Evolutionary conservation across 345 rosid species (phyloP).

Genomic region (Melaleuca alternifolia): DNA sequence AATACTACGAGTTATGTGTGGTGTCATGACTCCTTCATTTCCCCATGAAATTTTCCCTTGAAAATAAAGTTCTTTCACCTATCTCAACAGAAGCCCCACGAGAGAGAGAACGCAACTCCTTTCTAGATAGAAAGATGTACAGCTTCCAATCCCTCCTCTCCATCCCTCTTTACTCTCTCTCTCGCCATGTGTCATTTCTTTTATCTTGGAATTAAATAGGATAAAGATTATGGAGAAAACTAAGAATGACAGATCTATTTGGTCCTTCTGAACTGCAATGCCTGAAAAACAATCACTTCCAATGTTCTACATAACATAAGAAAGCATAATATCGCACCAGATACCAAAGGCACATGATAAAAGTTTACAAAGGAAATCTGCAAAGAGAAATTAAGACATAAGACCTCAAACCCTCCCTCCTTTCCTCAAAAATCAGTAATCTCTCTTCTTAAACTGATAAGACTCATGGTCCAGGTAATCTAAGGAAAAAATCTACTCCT

Average conservation of each 20-base stretch:
- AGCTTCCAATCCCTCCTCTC: neutral
- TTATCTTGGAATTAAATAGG: neutral
- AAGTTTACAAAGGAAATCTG: neutral
- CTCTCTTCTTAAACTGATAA: neutral
- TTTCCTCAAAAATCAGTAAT: neutral
- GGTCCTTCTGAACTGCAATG: neutral
- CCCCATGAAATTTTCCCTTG: neutral
- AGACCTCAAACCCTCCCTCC: neutral
- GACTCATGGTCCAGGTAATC: neutral
- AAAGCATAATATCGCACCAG: neutral
- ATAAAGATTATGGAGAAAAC: neutral
- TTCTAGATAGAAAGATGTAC: neutral
- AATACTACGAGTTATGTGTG: neutral
- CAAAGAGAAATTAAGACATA: neutral
- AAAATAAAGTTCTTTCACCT: neutral
- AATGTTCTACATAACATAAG: neutral
- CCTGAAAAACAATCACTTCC: neutral
- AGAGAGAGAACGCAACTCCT: neutral
- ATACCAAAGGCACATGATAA: neutral
- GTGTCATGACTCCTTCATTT: neutral
- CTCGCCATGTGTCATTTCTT: neutral
- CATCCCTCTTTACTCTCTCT: neutral
- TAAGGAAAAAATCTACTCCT: neutral
- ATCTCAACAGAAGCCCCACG: neutral
- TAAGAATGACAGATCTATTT: neutral